Base-by-base conservation (phyloP, 768 basidiomycete genomes). In the Guyanaporus albipodus region DNA sequence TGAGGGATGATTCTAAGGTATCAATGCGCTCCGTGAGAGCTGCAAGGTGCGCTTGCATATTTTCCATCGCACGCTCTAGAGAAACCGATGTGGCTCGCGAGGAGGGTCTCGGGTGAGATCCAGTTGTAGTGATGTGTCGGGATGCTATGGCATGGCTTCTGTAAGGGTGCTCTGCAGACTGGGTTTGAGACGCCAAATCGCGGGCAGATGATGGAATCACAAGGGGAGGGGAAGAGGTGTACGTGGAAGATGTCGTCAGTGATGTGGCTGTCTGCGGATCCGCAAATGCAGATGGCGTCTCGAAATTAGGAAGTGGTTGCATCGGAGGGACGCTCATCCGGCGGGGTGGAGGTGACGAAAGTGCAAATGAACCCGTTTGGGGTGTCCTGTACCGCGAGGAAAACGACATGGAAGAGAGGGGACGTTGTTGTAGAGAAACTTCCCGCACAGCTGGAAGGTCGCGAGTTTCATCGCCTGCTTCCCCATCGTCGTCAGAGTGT, bases 11-110 rank as follows among this genome's bases (percentile, higher is more conserved):
- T 65, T 84, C 83, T 8, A 86, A 67, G 12, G 75, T 72, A 56
- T 92, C 91, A n/a, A 93, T 67, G 23, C 91, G 82, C 63, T 92
- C 90, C 8, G 78, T 81, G 35, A 93, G 74, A 6, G 89, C 89
- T 0, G 88, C 88, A 17, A 93, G 68, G 52, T 91, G 86, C 0
- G 82, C 78, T 63, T 94, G 91, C 41, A 91, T 76, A 51, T 77
- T 82, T 64, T 92, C 87, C 17, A 93, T 70, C 0, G 87, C 87
- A 37, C 77, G 78, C 63, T 92, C 91, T 43, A 94, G 70, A 35
- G 64, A 49, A 18, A 56, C 26, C 4, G 54, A 48, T 26, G 32
- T 18, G 6, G 38, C 33, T 17, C 72, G 67, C 8, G 82, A 78
- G 19, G 71, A 67, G 4, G 80, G 74, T 36, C 76, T 68, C 9